These are phyloP conservation scores for Aspergillus vadensis DNA, from an alignment of 2,329 filamentous ascomycete species.

Conservation along the genomic window DNA sequence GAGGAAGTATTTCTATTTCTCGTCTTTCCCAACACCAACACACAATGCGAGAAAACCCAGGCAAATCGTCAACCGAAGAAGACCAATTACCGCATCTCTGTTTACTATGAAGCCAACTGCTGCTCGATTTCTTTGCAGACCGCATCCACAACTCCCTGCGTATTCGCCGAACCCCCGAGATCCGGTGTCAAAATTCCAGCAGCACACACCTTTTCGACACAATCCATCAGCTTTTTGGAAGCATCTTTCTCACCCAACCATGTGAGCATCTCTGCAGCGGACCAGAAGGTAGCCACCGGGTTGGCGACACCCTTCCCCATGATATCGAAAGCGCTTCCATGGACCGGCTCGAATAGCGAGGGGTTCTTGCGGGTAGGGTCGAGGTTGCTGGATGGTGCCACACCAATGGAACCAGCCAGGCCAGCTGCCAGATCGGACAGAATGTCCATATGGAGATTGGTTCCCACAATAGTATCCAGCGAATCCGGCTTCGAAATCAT, in stretches of 20 bases:
- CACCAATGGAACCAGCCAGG: slow-evolving; percentile 68
- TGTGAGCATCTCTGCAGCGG: slow-evolving; percentile 66
- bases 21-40: no score
- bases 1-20: no score
- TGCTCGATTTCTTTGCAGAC: slow-evolving; percentile 53
- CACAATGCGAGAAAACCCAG: no score
- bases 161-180: slow-evolving; percentile 59
- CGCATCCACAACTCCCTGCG: slow-evolving; percentile 60
- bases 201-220: slow-evolving; percentile 61
- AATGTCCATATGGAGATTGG: slow-evolving; percentile 63
- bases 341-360: slow-evolving; percentile 65
- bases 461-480: slow-evolving; percentile 57
- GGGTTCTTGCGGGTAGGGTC: slow-evolving; percentile 64
- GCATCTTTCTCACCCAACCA: slow-evolving; percentile 62
- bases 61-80: not conserved
- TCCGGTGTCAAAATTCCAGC: slow-evolving; percentile 58
- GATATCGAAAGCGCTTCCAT: slow-evolving; percentile 66
- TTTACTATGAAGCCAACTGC: slow-evolving; percentile 1
- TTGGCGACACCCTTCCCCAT: slow-evolving; percentile 63
- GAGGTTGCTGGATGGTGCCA: slow-evolving; percentile 68
- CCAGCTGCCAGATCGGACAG: slow-evolving; percentile 70
- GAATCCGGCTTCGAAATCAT: slow-evolving; percentile 56
- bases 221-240: slow-evolving; percentile 58
- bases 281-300: slow-evolving; percentile 68
- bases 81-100: not conserved